phyloP scores from a whole-genome alignment of 352 stramenopile species.

The Thalassiosira mediterranea region DNA sequence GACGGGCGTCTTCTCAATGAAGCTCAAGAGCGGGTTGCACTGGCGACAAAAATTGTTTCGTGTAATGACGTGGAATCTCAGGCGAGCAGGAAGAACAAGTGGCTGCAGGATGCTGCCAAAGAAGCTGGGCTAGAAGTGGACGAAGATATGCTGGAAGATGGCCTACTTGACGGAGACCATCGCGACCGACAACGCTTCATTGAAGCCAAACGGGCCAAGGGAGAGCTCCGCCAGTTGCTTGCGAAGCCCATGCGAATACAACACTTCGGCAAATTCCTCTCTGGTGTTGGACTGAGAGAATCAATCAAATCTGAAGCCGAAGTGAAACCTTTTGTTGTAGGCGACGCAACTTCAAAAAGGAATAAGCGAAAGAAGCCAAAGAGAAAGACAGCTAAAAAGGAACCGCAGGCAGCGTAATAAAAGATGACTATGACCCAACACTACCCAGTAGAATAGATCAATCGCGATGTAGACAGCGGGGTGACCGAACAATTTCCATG shows the following conservation, averaged over 20 bases:
- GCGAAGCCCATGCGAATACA: slow-evolving; percentile 73
- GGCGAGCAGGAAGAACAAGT: slow-evolving; percentile 73
- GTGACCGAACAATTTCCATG: no score
- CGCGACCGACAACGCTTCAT: slow-evolving; percentile 57
- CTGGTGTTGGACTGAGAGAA: slow-evolving; percentile 45
- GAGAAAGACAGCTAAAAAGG: slow-evolving; percentile 2
- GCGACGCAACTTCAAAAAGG: slow-evolving; percentile 13
- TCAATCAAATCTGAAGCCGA: slow-evolving; percentile 49
- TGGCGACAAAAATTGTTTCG: slow-evolving; percentile 79
- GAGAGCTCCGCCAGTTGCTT: slow-evolving; percentile 61
- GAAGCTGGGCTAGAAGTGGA: slow-evolving; percentile 83
- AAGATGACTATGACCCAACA: no score
- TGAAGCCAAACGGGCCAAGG: slow-evolving; percentile 68
- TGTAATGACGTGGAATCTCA: slow-evolving; percentile 69
- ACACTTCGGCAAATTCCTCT: slow-evolving; percentile 82
- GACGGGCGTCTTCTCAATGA: slow-evolving; percentile 71
- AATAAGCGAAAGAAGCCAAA: slow-evolving; percentile 43
- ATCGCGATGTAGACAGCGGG: no score
- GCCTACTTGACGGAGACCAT: slow-evolving; percentile 54
- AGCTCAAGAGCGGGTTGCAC: slow-evolving; percentile 72
- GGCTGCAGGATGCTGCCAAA: slow-evolving; percentile 76
- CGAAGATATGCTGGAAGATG: slow-evolving; percentile 74
- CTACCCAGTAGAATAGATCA: no score
- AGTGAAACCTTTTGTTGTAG: slow-evolving; percentile 58
- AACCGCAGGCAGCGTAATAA: no score